A percentile compares a stretch with the other conserved stretches of the same genome.
These are phyloP conservation scores for Nematocida major DNA, from an alignment of 371 early-diverging fungal genomes.

Conservation along the genomic window DNA sequence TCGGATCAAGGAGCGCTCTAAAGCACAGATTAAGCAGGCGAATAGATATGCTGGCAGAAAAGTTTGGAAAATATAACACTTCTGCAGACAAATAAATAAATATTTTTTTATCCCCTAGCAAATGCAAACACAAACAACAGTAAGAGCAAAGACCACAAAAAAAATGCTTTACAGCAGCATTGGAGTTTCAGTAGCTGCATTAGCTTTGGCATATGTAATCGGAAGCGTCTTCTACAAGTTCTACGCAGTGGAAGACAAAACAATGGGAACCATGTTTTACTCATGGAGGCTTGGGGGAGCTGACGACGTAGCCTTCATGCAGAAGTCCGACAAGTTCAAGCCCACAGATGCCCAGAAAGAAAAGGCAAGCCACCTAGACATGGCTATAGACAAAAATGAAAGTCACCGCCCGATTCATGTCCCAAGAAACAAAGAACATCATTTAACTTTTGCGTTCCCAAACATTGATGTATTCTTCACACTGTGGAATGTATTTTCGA, in stretches of 20 bases:
- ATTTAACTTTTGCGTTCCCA: conserved; percentile 30
- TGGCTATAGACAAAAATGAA: not conserved
- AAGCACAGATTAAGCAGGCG: no score
- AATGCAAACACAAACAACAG: conserved; percentile 25
- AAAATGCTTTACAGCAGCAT: not conserved
- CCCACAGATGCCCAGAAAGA: not conserved
- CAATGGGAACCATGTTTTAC: conserved; percentile 45
- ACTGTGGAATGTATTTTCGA: not conserved
- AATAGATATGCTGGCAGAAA: no score
- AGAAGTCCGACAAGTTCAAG: conserved; percentile 30
- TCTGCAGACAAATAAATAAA: conserved; percentile 12
- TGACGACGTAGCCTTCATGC: conserved; percentile 19
- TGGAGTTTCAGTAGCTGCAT: not conserved
- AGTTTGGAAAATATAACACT: not conserved
- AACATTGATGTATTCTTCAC: conserved; percentile 12
- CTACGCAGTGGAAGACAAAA: not conserved
- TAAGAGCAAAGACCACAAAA: not conserved
- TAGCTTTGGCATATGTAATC: not conserved
- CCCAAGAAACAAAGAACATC: conserved; percentile 3
- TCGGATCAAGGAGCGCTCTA: no score
- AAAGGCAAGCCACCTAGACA: no score
- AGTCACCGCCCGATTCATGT: conserved; percentile 25
- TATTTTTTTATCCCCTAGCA: conserved; percentile 43
- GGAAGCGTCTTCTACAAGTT: conserved; percentile 28
- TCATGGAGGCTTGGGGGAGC: conserved; percentile 34